Evolutionary conservation across 495 filamentous ascomycete genomes (phyloP).

Genomic region (Podospora fimiseda): DNA sequence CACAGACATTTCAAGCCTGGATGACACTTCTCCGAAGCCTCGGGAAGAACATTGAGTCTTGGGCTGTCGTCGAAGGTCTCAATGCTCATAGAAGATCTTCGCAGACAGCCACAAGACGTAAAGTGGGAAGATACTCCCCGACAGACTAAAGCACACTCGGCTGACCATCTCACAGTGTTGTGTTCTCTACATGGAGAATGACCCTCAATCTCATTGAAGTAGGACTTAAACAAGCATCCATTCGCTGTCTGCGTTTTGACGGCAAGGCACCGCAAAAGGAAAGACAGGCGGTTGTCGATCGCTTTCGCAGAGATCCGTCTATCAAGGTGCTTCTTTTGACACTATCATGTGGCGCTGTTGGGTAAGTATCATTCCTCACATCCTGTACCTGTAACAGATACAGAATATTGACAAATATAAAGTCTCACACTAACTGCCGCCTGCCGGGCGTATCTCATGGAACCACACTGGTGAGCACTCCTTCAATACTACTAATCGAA

Average conservation of each 20-base stretch:
- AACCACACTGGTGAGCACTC: conserved; percentile 29
- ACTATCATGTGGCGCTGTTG: conserved; percentile 38
- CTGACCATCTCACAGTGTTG: conserved; percentile 21
- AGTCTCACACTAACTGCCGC: conserved; percentile 34
- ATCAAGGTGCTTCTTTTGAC: conserved; percentile 33
- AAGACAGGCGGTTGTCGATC: conserved; percentile 27
- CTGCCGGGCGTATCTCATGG: conserved; percentile 37
- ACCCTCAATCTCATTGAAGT: conserved; percentile 37
- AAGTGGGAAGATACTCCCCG: conserved; percentile 21
- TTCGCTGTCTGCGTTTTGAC: conserved; percentile 35
- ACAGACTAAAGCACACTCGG: no score
- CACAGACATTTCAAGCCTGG: background rate
- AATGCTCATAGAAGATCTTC: conserved; percentile 20
- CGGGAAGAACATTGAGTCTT: background rate
- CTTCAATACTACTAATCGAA: background rate
- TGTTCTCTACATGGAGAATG: conserved; percentile 42
- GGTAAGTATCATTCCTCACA: conserved; percentile 17
- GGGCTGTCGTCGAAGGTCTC: conserved; percentile 22
- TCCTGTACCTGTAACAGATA: background rate
- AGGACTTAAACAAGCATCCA: conserved; percentile 26
- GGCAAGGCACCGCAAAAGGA: conserved; percentile 34
- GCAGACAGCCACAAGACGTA: conserved; percentile 6
- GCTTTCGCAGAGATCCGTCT: conserved; percentile 25
- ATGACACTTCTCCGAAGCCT: background rate
- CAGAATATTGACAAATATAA: background rate